These are phyloP conservation scores for Xylaria sp. DNA, from an alignment of 2,329 filamentous ascomycete genomes.

Conservation along the genomic window DNA sequence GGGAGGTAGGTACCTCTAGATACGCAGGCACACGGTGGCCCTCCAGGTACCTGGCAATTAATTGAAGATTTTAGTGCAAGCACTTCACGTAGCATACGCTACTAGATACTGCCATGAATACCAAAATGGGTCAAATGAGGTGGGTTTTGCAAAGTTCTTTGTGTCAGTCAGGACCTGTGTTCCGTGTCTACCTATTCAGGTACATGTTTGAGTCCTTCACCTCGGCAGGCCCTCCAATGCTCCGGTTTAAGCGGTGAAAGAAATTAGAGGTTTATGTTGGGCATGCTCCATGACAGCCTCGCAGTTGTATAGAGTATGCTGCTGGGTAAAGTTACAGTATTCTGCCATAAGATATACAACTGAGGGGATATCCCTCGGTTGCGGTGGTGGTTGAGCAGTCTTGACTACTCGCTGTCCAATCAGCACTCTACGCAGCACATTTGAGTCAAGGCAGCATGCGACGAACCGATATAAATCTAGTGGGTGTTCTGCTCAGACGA, in stretches of 20 bases:
- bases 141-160: background rate
- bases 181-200: background rate
- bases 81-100: background rate
- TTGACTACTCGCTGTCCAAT: background rate
- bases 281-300: background rate
- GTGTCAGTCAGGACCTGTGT: background rate
- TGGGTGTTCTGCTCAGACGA: background rate
- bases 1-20: background rate
- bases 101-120: background rate
- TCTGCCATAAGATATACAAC: background rate
- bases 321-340: too few species aligned
- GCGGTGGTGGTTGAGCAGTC: background rate
- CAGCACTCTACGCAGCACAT: background rate
- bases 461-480: background rate
- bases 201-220: conserved; percentile 2
- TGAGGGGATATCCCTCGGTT: background rate
- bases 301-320: background rate
- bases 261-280: background rate
- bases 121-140: background rate
- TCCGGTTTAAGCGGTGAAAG: background rate
- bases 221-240: conserved; percentile 1
- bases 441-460: background rate
- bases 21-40: background rate
- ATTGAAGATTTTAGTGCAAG: background rate
- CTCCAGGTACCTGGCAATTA: background rate